phyloP scores from a whole-genome alignment of 139 green algal genomes.

The Nannochloris sp. region DNA sequence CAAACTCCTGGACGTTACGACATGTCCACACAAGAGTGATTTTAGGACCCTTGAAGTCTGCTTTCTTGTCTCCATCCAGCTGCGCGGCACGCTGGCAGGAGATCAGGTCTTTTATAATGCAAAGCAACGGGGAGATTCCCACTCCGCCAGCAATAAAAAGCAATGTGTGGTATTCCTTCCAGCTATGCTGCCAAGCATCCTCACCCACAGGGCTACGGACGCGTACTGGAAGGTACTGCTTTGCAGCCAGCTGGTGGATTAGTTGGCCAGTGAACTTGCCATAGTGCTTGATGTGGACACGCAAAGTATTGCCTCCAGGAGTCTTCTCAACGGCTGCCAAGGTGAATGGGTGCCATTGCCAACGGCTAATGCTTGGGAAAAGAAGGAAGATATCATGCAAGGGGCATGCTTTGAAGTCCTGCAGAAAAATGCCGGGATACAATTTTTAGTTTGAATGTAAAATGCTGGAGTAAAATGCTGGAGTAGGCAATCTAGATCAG shows the following conservation, averaged over 20 bases:
- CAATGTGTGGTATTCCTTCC: neutral
- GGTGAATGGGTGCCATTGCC: slow-evolving; percentile 38
- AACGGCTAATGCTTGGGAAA: slow-evolving; percentile 21
- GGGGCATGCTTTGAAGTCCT: slow-evolving; percentile 5
- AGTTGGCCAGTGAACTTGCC: slow-evolving; percentile 18
- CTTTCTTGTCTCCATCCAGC: neutral
- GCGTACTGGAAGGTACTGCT: slow-evolving; percentile 7
- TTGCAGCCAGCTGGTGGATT: slow-evolving; percentile 5
- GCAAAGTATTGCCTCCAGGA: neutral
- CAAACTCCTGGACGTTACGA: slow-evolving; percentile 15
- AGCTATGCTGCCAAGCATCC: neutral
- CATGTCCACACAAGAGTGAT: slow-evolving; percentile 5
- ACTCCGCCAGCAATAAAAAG: slow-evolving; percentile 27
- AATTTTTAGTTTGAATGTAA: too few relatives aligned
- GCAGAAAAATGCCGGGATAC: too few relatives aligned
- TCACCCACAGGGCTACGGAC: slow-evolving; percentile 6
- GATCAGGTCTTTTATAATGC: slow-evolving; percentile 4
- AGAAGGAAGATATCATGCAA: slow-evolving; percentile 24
- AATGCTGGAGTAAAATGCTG: too few relatives aligned
- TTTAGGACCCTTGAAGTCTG: neutral
- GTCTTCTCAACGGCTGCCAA: neutral
- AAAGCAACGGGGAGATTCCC: slow-evolving; percentile 20
- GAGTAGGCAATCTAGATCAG: too few relatives aligned
- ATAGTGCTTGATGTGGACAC: slow-evolving; percentile 27
- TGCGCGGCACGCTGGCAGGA: too few relatives aligned